Base-by-base conservation (phyloP, 1,139 yeast genomes). In the Candida albicans region DNA sequence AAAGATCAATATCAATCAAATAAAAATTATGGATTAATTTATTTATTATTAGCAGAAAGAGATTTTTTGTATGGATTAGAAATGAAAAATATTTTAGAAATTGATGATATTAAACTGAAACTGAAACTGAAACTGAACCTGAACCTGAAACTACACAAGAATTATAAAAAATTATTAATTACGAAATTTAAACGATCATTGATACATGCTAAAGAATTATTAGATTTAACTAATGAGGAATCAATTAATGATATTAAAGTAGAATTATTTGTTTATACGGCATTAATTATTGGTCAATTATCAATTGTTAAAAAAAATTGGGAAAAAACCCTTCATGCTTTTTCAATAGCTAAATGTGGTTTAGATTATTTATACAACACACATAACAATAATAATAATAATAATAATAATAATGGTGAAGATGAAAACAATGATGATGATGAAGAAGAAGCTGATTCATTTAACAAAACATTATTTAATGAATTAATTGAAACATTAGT, bases 151-250 rank as follows among this genome's bases (percentile, higher is more conserved):
- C 58, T 53, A 24, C 64, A 77, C 0, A 65, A 78, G 6, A 70
- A 72, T 29, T 64, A 76, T 41, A 77, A 72, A 59, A 77, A 73
- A 47, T 77, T 86, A 47, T 70, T 87, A 57, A 59, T 75, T 11
- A 79, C 91, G 32, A 86, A 87, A 62, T 75, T 86, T 51, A 87
- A 84, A 58, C 84, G 79, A 59, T 82, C 93, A 0, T 64, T 75
- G 29, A 60, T 63, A 41, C 70, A 73, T 43, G 68, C 77, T 28
- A 62, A 68, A 35, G 69, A 69, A 32, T 61, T 88, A 33, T 61
- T 79, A 28, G 61, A 61, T 1, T 57, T 81, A 7, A 65, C 74
- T n/a, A 47, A 54, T 11, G 59, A 67, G 37, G 65, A 75, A 57
- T 37, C 48, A 41, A 45, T 67, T 56, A 53, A 55, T 9, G 31